Base-by-base conservation (phyloP, 805 yeast species). In the Lipomyces yamadae region DNA sequence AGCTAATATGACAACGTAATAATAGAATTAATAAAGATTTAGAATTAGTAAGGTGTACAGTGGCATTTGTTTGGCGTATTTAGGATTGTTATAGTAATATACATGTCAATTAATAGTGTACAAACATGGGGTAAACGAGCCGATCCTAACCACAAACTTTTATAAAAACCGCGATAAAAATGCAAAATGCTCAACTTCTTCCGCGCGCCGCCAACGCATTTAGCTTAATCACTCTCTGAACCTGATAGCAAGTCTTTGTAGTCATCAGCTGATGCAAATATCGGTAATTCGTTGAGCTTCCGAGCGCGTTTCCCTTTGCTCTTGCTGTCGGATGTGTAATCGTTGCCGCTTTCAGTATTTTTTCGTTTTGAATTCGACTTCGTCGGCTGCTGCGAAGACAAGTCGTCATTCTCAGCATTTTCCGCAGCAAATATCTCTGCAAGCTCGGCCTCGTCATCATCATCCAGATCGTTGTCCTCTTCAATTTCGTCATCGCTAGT, bases 221-320 rank as follows among this genome's bases (percentile, higher is more conserved):
- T 42, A 50, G 18, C 68, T 42, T 72, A 73, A 53, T 79, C 84
- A 59, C 87, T 90, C 61, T 86, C 86, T 39, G 82, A 82, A 62
- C 85, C 87, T 35, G 83, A 83, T 76, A 90, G 79, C 72, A 87
- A 88, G 75, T 90, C 82, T 34, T 94, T 88, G 76, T 92, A 92
- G 68, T 90, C 97, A 54, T 90, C 97, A 8, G 88, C 96, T 57
- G 92, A 88, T 0, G 97, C 98, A 80, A 92, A 93, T 29, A 87
- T 82, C 30, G 98, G 98, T 67, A 93, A 80, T 58, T 83, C 86
- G 74, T 85, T 87, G 74, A 90, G 79, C 76, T 85, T 87, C 64
- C 71, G 37, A 62, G 75, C 60, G 68, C 65, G 59, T 39, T 73
- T 66, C 72, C 68, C 68, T 72, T 58, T 56, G 45, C 60, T 60